phyloP scores from a whole-genome alignment of 2,329 filamentous ascomycete genomes.

The Hypoxylon sp. region DNA sequence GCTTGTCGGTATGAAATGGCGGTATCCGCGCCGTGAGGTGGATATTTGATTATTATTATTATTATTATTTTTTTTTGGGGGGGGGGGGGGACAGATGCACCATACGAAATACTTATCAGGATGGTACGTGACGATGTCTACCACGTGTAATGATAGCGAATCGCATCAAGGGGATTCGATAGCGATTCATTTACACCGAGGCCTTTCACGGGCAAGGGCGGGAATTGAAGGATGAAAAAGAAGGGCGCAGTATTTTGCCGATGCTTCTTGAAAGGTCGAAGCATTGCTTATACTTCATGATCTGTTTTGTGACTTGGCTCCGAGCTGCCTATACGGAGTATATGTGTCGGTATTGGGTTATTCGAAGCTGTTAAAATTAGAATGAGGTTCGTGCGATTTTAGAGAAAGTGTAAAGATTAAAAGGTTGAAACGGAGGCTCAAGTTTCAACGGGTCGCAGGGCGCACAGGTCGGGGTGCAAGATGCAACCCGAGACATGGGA shows the following conservation, averaged over 20 bases:
- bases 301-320: not conserved
- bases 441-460: conserved; percentile 36
- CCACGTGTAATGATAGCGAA: conserved; percentile 31
- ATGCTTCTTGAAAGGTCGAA: not conserved
- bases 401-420: conserved; percentile 25
- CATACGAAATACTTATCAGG: conserved; percentile 21
- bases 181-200: conserved; percentile 8
- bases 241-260: not conserved
- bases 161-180: conserved; percentile 7
- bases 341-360: not conserved
- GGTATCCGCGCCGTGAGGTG: conserved; percentile 34
- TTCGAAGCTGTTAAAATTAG: conserved; percentile 23
- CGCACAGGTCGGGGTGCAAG: conserved; percentile 27
- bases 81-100: conserved; percentile 27
- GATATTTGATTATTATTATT: no score
- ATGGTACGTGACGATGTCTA: conserved; percentile 27
- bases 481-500: conserved; percentile 39
- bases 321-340: not conserved
- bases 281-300: not conserved
- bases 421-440: conserved; percentile 43
- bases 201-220: not conserved
- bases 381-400: conserved; percentile 30
- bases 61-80: no score
- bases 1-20: conserved; percentile 36
- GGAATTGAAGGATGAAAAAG: not conserved